Evolutionary conservation across 1,284 basidiomycete genomes (phyloP).

Genomic region (Megacollybia platyphylla): DNA sequence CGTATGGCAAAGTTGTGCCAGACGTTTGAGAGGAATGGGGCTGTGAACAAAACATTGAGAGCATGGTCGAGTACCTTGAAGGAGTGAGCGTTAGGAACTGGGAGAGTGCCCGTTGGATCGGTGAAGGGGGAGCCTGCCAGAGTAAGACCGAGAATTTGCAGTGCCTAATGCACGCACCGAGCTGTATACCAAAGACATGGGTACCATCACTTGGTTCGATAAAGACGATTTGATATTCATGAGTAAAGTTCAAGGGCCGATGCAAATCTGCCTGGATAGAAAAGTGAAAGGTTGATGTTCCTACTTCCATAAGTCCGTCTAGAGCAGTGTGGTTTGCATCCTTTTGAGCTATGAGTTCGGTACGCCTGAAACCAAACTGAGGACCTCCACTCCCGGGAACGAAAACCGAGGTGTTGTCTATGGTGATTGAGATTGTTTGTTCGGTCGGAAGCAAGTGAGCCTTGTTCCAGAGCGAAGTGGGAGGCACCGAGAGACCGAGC

Average conservation of each 20-base stretch:
- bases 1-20: conserved; percentile 55
- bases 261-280: conserved; percentile 33
- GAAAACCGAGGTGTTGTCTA: conserved; percentile 49
- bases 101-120: conserved; percentile 29
- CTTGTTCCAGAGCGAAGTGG: conserved; percentile 39
- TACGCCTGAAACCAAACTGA: conserved; percentile 43
- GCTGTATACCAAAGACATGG: conserved; percentile 43
- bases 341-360: conserved; percentile 41
- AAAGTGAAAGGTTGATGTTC: conserved; percentile 40
- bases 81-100: conserved; percentile 23
- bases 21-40: conserved; percentile 25
- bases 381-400: conserved; percentile 33
- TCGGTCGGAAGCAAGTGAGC: conserved; percentile 15
- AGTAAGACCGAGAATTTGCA: neutral
- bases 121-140: conserved; percentile 41
- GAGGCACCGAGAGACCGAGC: conserved; percentile 20
- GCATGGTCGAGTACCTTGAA: conserved; percentile 44
- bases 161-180: conserved; percentile 23
- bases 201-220: conserved; percentile 45
- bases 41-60: conserved; percentile 33
- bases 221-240: conserved; percentile 54
- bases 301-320: conserved; percentile 26
- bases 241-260: conserved; percentile 33
- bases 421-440: conserved; percentile 34
- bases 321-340: conserved; percentile 25